These are phyloP conservation scores for Ceratobasidium papillatum DNA, from an alignment of 1,284 basidiomycete genomes.

Conservation along the genomic window DNA sequence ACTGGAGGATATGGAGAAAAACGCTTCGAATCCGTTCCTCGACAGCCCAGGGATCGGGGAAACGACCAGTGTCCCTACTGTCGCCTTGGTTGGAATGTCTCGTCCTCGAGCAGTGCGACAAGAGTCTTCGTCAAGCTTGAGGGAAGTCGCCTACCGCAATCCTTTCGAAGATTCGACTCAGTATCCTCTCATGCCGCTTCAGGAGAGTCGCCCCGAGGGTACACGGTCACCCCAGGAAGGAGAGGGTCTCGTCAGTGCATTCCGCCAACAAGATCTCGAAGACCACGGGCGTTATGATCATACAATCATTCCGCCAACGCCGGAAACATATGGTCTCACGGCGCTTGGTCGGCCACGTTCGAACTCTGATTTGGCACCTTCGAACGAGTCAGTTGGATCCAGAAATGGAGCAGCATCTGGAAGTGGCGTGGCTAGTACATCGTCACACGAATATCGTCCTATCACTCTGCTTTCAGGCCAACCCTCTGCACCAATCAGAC, in stretches of 20 bases:
- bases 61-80: background rate
- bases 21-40: slow-evolving; percentile 33
- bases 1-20: slow-evolving; percentile 23
- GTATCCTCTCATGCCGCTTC: slow-evolving; percentile 14
- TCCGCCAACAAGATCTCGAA: slow-evolving; percentile 39
- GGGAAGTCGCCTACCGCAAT: slow-evolving; percentile 14
- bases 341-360: slow-evolving; percentile 19
- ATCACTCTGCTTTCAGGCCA: slow-evolving; percentile 33
- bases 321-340: slow-evolving; percentile 41
- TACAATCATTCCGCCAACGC: slow-evolving; percentile 18
- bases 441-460: slow-evolving; percentile 17
- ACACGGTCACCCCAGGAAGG: slow-evolving; percentile 7
- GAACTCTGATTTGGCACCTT: slow-evolving; percentile 23
- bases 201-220: slow-evolving; percentile 52
- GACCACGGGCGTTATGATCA: slow-evolving; percentile 36
- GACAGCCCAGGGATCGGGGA: background rate
- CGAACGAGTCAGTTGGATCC: slow-evolving; percentile 20
- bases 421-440: slow-evolving; percentile 4
- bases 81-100: slow-evolving; percentile 9
- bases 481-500: slow-evolving; percentile 40
- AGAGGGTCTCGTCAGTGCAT: slow-evolving; percentile 36
- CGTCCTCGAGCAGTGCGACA: slow-evolving; percentile 34
- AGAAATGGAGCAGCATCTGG: background rate
- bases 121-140: slow-evolving; percentile 32
- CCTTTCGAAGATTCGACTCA: slow-evolving; percentile 33